phyloP scores from a whole-genome alignment of 169 alveolate species.

The Eimeria acervulina region DNA sequence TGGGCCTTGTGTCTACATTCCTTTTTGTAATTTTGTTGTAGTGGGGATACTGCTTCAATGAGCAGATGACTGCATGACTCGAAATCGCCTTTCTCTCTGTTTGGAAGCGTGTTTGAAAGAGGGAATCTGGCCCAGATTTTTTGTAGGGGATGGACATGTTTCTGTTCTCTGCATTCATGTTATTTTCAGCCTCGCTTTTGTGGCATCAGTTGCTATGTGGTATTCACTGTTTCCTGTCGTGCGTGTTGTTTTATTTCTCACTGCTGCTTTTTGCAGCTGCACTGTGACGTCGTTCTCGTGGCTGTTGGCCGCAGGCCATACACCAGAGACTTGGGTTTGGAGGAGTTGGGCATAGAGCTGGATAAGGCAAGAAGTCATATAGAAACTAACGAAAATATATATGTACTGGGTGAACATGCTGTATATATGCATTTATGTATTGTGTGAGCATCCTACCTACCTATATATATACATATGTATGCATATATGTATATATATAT shows the following conservation, averaged over 20 bases:
- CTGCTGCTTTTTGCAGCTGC: constrained; percentile 55
- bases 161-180: too few species aligned
- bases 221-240: neutral
- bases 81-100: too few species aligned
- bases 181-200: neutral
- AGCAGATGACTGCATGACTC: too few species aligned
- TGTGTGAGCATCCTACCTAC: too few species aligned
- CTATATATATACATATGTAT: too few species aligned
- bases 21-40: too few species aligned
- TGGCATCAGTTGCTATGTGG: neutral
- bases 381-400: neutral
- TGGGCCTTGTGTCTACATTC: neutral
- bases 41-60: too few species aligned
- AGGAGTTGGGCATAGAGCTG: constrained; percentile 93
- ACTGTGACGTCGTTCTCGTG: constrained; percentile 93
- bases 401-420: neutral
- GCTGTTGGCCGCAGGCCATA: constrained; percentile 98
- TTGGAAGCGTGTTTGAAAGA: too few species aligned
- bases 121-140: too few species aligned
- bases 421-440: too few species aligned
- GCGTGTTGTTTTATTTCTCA: neutral
- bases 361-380: constrained; percentile 88
- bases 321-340: constrained; percentile 95
- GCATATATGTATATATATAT: too few species aligned
- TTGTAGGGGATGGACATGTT: too few species aligned